Percentiles rank a stretch among this genome's conserved stretches.
Conservation (phyloP, 495 filamentous ascomycete species). For the Podospora anserina region DNA sequence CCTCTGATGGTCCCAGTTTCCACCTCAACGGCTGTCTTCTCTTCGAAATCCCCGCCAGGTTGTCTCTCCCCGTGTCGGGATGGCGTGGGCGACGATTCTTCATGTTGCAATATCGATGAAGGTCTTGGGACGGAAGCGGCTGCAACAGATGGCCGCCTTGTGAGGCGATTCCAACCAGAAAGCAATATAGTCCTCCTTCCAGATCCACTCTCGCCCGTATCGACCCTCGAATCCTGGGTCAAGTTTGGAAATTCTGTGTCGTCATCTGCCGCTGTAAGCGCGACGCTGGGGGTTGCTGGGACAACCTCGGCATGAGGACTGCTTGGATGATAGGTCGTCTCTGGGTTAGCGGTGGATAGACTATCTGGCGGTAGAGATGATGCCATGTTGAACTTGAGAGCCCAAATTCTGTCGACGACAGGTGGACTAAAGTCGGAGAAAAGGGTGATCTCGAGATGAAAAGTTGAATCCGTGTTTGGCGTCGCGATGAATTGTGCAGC, state of each 20-base stretch:
- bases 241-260: neutral
- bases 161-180: neutral
- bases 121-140: neutral
- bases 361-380: neutral
- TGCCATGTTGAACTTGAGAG: neutral
- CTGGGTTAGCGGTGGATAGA: too few relatives aligned
- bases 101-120: neutral
- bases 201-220: neutral
- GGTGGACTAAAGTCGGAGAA: too few relatives aligned
- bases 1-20: neutral
- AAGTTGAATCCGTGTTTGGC: neutral
- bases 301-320: neutral
- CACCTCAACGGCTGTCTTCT: neutral
- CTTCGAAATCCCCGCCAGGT: neutral
- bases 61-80: neutral
- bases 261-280: neutral
- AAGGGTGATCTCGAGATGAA: neutral
- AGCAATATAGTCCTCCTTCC: neutral
- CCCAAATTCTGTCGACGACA: neutral
- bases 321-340: neutral
- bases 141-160: neutral
- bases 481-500: neutral
- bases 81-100: neutral
- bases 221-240: neutral
- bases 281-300: neutral